Evolutionary conservation across 2,329 filamentous ascomycete genomes (phyloP).

Genomic region (Aspergillus vadensis): DNA sequence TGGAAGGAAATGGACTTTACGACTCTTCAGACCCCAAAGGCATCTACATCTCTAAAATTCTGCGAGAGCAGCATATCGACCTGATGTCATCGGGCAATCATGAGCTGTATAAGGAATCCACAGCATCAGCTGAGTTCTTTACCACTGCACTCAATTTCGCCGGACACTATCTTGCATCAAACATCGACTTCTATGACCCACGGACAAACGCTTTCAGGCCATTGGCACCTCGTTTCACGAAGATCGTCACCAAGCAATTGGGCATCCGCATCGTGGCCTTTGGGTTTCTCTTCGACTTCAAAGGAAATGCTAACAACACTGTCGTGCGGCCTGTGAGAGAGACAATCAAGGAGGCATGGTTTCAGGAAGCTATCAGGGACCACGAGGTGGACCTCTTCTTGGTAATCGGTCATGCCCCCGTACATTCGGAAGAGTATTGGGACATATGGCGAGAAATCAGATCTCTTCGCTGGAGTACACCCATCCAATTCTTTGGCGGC

Average conservation of each 20-base stretch:
- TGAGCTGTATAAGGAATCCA: constrained; percentile 82
- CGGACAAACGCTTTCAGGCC: constrained; percentile 70
- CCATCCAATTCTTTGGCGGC: constrained; percentile 89
- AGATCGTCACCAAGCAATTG: constrained; percentile 89
- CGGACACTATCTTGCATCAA: constrained; percentile 82
- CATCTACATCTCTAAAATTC: constrained; percentile 83
- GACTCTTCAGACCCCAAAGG: constrained; percentile 88
- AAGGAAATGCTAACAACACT: constrained; percentile 86
- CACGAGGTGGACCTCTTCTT: constrained; percentile 81
- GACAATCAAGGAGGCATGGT: constrained; percentile 83
- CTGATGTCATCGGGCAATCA: constrained; percentile 89
- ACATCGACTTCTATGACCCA: constrained; percentile 82
- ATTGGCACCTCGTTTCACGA: constrained; percentile 79
- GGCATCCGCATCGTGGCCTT: constrained; percentile 82
- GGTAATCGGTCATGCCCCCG: constrained; percentile 80
- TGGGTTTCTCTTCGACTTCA: constrained; percentile 95
- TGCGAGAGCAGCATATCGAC: constrained; percentile 80
- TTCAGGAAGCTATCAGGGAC: constrained; percentile 79
- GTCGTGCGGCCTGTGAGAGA: constrained; percentile 77
- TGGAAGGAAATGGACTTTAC: constrained; percentile 94
- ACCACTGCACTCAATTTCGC: constrained; percentile 81
- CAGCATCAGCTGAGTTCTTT: constrained; percentile 75
- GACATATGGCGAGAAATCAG: constrained; percentile 78
- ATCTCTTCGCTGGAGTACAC: constrained; percentile 72
- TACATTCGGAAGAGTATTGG: constrained; percentile 77